Conservation (phyloP, 2,329 filamentous ascomycete genomes). For the Colletotrichum aenigma region DNA sequence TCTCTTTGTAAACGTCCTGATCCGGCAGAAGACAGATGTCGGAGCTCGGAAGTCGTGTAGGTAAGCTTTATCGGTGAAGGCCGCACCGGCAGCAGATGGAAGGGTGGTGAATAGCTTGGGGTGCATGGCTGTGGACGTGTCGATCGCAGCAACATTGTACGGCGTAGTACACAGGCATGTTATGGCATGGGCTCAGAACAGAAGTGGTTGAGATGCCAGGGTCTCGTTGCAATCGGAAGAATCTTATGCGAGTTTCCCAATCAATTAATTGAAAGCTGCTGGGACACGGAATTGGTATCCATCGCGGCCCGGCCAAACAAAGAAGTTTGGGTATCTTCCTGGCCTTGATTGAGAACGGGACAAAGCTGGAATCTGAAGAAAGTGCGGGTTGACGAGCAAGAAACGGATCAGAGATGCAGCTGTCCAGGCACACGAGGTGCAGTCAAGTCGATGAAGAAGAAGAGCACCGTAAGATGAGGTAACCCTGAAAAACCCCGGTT, state of each 20-base stretch:
- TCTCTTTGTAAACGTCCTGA: not conserved
- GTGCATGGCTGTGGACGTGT: conserved; percentile 3
- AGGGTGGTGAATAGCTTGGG: not conserved
- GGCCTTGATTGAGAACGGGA: not conserved
- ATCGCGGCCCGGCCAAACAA: not conserved
- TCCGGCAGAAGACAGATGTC: not conserved
- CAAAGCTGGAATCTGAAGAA: not conserved
- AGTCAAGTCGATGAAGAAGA: not conserved
- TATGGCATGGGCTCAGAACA: not conserved
- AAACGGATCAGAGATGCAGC: not conserved
- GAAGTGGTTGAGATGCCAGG: not conserved
- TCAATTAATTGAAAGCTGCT: not conserved
- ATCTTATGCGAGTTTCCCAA: not conserved
- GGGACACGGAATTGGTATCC: not conserved
- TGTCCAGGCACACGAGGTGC: not conserved
- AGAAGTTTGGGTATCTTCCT: not conserved
- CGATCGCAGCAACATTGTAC: not conserved
- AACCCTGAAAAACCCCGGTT: not conserved
- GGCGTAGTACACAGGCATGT: not conserved
- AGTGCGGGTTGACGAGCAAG: not conserved
- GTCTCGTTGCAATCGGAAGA: not conserved
- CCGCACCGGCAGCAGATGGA: not conserved
- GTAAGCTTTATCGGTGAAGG: not conserved
- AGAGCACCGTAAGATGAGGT: not conserved
- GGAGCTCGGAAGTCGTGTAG: not conserved